Percentiles rank a stretch among this genome's conserved stretches.
phyloP scores from a whole-genome alignment of 2,329 filamentous ascomycete genomes.

The Beauveria sp. region DNA sequence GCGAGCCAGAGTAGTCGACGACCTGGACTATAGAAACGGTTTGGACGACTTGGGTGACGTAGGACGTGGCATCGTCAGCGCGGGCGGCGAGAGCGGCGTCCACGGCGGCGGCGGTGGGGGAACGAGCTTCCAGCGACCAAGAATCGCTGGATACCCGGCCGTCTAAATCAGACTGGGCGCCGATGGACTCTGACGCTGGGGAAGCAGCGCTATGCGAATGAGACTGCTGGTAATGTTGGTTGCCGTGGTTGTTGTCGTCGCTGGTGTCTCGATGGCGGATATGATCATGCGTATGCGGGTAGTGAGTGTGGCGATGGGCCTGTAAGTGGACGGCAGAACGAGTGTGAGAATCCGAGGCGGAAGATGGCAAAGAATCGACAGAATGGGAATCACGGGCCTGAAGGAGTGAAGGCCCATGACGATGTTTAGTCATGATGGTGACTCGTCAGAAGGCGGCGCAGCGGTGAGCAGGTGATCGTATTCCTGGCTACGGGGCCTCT shows the following conservation, averaged over 20 bases:
- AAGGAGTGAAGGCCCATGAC: slow-evolving; percentile 30
- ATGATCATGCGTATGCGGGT: slow-evolving; percentile 13
- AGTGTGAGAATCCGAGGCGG: slow-evolving; percentile 19
- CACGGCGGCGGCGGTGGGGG: slow-evolving; percentile 15
- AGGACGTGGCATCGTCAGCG: slow-evolving; percentile 11
- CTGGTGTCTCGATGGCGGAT: slow-evolving; percentile 20
- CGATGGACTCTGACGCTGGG: slow-evolving; percentile 15
- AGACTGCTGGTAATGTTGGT: not conserved
- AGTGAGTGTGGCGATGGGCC: slow-evolving; percentile 15
- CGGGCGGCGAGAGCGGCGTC: slow-evolving; percentile 9
- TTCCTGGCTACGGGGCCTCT: slow-evolving; percentile 14
- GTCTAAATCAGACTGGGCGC: slow-evolving; percentile 17
- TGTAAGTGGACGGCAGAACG: slow-evolving; percentile 18
- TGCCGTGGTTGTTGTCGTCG: slow-evolving; percentile 16
- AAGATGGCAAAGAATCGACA: slow-evolving; percentile 10
- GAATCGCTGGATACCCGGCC: slow-evolving; percentile 12
- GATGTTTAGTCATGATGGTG: slow-evolving; percentile 27
- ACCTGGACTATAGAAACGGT: slow-evolving; percentile 48
- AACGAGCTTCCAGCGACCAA: slow-evolving; percentile 13
- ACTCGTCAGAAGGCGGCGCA: slow-evolving; percentile 17
- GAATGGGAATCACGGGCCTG: slow-evolving; percentile 22
- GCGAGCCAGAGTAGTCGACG: slow-evolving; percentile 40
- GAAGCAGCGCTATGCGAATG: not conserved
- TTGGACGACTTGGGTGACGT: slow-evolving; percentile 41
- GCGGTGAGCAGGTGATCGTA: slow-evolving; percentile 14